These are phyloP conservation scores for Lipomyces chichibuensis DNA, from an alignment of 805 yeast genomes.

Conservation along the genomic window DNA sequence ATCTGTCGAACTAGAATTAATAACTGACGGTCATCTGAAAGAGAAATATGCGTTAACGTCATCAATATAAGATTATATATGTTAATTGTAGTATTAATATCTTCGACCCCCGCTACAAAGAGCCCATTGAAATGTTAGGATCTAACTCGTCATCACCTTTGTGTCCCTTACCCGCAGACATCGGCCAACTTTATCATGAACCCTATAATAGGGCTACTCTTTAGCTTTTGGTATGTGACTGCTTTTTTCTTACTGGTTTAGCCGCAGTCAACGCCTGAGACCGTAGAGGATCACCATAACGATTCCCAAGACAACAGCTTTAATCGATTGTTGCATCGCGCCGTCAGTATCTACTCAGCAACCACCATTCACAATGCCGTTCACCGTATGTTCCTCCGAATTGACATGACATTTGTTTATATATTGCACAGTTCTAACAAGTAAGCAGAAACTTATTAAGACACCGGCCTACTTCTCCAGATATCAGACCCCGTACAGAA, in stretches of 20 bases:
- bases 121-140: too few relatives aligned
- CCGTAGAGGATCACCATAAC: background rate
- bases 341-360: background rate
- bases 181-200: background rate
- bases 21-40: too few relatives aligned
- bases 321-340: background rate
- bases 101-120: too few relatives aligned
- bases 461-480: constrained; percentile 96
- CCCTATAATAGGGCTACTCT: background rate
- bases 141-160: too few relatives aligned
- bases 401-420: background rate
- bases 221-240: background rate
- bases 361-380: constrained; percentile 30
- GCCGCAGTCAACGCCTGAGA: background rate
- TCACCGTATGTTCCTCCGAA: constrained; percentile 31
- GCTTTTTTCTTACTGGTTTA: background rate
- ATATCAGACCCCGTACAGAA: constrained; percentile 99
- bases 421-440: background rate
- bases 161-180: background rate
- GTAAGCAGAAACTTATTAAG: constrained; percentile 52
- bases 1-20: too few relatives aligned
- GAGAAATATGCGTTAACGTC: too few relatives aligned
- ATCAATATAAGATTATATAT: too few relatives aligned
- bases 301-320: background rate
- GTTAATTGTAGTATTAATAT: too few relatives aligned